Evolutionary conservation across 352 stramenopile genomes (phyloP), one percentile per base, ranked within the genome.

Genomic region (Phytophthora foliorum): DNA sequence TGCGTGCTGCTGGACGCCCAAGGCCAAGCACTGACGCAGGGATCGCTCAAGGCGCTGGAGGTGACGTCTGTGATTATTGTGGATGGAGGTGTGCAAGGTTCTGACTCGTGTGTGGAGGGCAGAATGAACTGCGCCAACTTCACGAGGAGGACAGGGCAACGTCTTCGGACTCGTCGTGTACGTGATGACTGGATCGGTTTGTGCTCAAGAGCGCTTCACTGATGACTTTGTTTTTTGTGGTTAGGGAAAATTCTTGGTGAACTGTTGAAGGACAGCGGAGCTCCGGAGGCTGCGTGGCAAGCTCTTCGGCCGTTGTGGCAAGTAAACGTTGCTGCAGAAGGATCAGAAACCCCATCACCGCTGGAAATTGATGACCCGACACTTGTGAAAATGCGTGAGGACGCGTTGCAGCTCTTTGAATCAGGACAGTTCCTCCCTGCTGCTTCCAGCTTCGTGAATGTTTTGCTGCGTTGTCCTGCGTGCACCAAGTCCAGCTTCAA

Each of bases 401-500:
- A 74, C 8, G 80, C 86, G 13, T 72, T 61, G 5, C 29, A 69
- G 19, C 29, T 76, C 4, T 94, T 91, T 48, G 84, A 93, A 67
- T 46, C 62, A 24, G 85, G 87, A 1, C 67, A 91, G 2, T 79
- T 92, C 24, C 24, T 89, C 3, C 60, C 55, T 1, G 82, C 83
- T 19, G 79, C 81, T 1, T 71, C 57, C n/a, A 63, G 57, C 4
- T 94, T 92, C 42, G 77, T 75, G 21, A 65, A 70, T 0, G 82
- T 90, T 27, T 67, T 94, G 39, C 16, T 79, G 14, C 77, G 57
- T 4, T 79, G 70, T 55, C 80, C 80, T n/a, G 67, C 62, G 6
- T 93, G 84, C 32, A 77, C 77, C 9, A 90, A 90, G 57, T 78
- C 83, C 51, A 91, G 80, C 49, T 94, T 93, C 58, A 94, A 94